Evolutionary conservation across 1,284 basidiomycete genomes (phyloP).

Genomic region (Laetiporus sulphureus): DNA sequence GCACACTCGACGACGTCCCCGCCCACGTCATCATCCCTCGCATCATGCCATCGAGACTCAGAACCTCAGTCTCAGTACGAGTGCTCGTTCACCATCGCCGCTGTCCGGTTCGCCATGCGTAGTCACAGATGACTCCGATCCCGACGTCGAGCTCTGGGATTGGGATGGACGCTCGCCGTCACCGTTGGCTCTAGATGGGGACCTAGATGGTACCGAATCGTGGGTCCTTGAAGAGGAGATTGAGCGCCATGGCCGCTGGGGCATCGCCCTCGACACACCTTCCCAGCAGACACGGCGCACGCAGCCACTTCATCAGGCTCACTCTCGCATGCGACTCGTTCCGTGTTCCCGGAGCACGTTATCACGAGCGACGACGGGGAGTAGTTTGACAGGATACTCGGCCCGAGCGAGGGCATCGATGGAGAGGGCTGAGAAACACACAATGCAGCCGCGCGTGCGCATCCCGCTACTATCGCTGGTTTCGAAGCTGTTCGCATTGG

Average conservation of each 20-base stretch:
- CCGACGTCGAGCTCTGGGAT: constrained; percentile 25
- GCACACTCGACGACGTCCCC: constrained; percentile 8
- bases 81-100: no score
- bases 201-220: constrained; percentile 13
- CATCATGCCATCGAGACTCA: no score
- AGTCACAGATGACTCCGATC: constrained; percentile 6
- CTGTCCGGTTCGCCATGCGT: constrained; percentile 6
- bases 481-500: constrained; percentile 24
- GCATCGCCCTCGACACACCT: constrained; percentile 11
- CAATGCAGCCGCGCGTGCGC: constrained; percentile 22
- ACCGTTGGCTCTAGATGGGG: constrained; percentile 9
- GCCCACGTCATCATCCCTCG: no score
- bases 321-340: no score
- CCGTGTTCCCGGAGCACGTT: constrained; percentile 4
- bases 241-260: constrained; percentile 17
- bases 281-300: no score
- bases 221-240: constrained; percentile 24
- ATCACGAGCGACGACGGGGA: no score
- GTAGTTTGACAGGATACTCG: no score
- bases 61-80: no score
- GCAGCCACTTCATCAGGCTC: no score
- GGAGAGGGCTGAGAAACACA: no score
- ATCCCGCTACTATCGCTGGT: constrained; percentile 29
- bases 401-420: no score
- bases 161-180: constrained; percentile 9